Base-by-base conservation (phyloP, 129 eudicot genomes). In the Heracleum sosnowskyi region DNA sequence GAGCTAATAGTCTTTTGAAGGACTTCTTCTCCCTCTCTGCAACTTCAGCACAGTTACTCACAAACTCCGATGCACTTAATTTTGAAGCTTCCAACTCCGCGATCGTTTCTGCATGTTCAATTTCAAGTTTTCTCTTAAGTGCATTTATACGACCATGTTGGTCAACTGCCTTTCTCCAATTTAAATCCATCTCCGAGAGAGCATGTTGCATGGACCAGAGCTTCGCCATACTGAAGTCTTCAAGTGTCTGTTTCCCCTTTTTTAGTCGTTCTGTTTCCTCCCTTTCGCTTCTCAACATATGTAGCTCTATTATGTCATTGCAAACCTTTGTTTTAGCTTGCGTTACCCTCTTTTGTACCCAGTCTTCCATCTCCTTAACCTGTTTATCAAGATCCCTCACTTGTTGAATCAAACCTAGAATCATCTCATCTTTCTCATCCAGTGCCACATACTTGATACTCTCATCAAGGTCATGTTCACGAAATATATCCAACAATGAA, bases 81-180 rank as follows among this genome's bases (percentile, higher is more conserved):
- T 92, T 91, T 4, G 96, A 90, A 80, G 97, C 97, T 87, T 95
- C 97, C 92, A 95, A 90, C 82, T 92, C 99, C 3, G 95, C 96
- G 64, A 87, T 87, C 22, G 92, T 88, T 82, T 90, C 97, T 20
- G 91, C 96, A 79, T 92, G 88, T 78, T 95, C 99, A 12, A 81
- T 81, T 87, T 95, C 92, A 73, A 90, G 91, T 76, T 85, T 86
- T 51, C 89, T 82, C 60, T 87, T 90, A 46, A 90, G 90, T 64
- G 94, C 94, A 82, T 92, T 92, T 41, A 97, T 91, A 73, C 93
- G 89, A 53, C 90, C 96, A 72, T 90, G 92, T 79, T 92, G 94
- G 8, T 92, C n/a, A n/a, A n/a, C n/a, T n/a, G n/a, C n/a, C n/a
- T n/a, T n/a, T n/a, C n/a, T n/a, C n/a, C n/a, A n/a, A n/a, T n/a